phyloP scores from a whole-genome alignment of 345 rosid species.

The Brassica napus region DNA sequence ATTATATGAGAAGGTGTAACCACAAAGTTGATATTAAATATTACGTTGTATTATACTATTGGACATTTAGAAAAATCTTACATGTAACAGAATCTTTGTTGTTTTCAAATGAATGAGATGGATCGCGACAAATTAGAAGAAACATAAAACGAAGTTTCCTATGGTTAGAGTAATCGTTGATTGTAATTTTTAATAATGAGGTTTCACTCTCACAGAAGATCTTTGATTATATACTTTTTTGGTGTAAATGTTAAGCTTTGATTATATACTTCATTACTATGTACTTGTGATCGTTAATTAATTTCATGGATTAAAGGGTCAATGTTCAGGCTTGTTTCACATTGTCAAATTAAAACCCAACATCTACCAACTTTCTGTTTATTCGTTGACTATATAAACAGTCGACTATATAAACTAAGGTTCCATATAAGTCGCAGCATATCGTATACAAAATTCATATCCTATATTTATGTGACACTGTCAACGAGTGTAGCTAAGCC shows the following conservation, averaged over 20 bases:
- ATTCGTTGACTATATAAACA: conserved; percentile 36
- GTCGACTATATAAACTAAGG: conserved; percentile 19
- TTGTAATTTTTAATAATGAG: neutral
- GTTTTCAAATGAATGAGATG: conserved; percentile 25
- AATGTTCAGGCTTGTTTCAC: conserved; percentile 29
- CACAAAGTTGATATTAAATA: conserved; percentile 25
- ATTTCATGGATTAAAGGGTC: conserved; percentile 23
- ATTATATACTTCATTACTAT: conserved; percentile 21
- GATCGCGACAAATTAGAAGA: conserved; percentile 31
- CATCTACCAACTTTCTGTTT: conserved; percentile 35
- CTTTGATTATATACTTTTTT: conserved; percentile 21
- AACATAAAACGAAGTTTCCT: conserved; percentile 40
- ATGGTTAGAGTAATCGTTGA: neutral
- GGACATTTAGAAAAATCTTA: conserved; percentile 25
- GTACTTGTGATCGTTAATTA: conserved; percentile 21
- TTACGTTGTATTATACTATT: conserved; percentile 25
- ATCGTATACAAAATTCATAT: neutral
- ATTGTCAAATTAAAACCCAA: conserved; percentile 41
- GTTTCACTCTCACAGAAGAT: conserved; percentile 33
- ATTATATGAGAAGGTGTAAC: conserved; percentile 37
- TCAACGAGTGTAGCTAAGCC: conserved; percentile 19
- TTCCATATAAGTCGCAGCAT: conserved; percentile 13
- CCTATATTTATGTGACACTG: conserved; percentile 17
- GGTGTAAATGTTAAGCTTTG: neutral
- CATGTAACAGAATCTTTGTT: conserved; percentile 33